Percentiles rank a stretch among this genome's conserved stretches.
phyloP scores from a whole-genome alignment of 2,329 filamentous ascomycete genomes.

The Nemania sp. region DNA sequence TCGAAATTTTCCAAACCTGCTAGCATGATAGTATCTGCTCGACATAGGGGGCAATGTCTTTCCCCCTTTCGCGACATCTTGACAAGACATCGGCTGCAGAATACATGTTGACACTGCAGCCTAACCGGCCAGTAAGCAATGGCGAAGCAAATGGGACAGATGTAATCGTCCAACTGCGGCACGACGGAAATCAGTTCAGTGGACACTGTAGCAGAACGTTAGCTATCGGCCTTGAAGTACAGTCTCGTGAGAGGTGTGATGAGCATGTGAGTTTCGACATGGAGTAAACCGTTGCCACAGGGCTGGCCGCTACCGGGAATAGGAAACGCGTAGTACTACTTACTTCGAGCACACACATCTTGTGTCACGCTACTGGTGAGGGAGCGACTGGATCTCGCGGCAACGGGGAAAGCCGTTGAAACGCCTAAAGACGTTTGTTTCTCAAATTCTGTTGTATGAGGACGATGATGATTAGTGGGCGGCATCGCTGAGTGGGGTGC shows the following conservation, averaged over 20 bases:
- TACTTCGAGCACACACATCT: constrained; percentile 67
- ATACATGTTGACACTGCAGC: constrained; percentile 74
- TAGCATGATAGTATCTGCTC: constrained; percentile 70
- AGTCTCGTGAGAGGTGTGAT: background rate
- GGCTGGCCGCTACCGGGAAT: background rate
- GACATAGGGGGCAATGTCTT: constrained; percentile 75
- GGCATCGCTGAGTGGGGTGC: background rate
- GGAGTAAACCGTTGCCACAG: background rate
- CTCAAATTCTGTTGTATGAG: constrained; percentile 69
- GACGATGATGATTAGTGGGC: constrained; percentile 20
- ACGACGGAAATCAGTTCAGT: constrained; percentile 73
- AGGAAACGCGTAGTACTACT: background rate
- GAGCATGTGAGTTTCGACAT: background rate
- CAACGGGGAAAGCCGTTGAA: constrained; percentile 63
- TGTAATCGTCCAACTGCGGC: constrained; percentile 82
- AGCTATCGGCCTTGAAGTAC: constrained; percentile 1
- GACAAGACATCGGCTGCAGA: constrained; percentile 83
- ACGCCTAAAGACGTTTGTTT: constrained; percentile 79
- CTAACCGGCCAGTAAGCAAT: constrained; percentile 84
- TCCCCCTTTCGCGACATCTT: constrained; percentile 74
- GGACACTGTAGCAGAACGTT: constrained; percentile 56
- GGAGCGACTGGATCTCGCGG: constrained; percentile 62
- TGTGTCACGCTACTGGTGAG: constrained; percentile 72
- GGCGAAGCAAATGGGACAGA: constrained; percentile 78
- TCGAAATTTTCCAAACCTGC: constrained; percentile 77